A percentile compares a stretch with the other conserved stretches of the same genome.
Evolutionary conservation across 73 alveolate species (phyloP).

Genomic region (Blepharisma stoltei): DNA sequence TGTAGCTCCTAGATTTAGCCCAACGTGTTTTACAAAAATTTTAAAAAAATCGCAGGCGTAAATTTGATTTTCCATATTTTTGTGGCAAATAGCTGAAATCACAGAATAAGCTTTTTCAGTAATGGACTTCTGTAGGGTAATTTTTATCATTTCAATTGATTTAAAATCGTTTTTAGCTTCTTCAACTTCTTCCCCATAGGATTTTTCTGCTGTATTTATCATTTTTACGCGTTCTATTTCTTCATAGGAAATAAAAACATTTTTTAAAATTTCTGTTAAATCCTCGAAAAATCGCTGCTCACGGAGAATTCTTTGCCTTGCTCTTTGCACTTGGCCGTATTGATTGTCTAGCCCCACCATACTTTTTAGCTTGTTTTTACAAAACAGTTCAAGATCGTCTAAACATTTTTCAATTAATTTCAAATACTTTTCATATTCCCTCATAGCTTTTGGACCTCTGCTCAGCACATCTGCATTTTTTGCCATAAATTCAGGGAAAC

Average conservation of each 20-base stretch:
- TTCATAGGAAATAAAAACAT: slow-evolving; percentile 10
- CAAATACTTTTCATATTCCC: slow-evolving; percentile 5
- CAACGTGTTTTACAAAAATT: slow-evolving; percentile 1
- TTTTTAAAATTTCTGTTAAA: slow-evolving; percentile 11
- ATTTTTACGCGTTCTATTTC: background rate
- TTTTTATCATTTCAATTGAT: background rate
- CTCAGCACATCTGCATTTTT: background rate
- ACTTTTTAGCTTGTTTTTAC: slow-evolving; percentile 26
- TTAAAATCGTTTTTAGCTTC: background rate
- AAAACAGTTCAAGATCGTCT: background rate
- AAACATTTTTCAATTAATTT: slow-evolving; percentile 16
- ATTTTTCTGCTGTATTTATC: background rate
- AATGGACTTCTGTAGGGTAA: background rate
- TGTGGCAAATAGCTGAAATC: background rate
- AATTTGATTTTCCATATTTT: background rate
- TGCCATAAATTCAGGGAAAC: background rate
- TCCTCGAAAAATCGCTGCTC: slow-evolving; percentile 26
- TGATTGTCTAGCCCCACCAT: background rate
- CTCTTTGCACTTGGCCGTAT: background rate
- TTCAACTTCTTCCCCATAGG: background rate
- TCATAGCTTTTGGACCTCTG: background rate
- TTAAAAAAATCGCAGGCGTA: background rate
- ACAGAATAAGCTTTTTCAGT: background rate
- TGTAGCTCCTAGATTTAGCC: slow-evolving; percentile 27
- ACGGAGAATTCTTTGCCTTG: slow-evolving; percentile 15